Evolutionary conservation across 441 rosid genomes (phyloP).

Genomic region (Populus trichocarpa): DNA sequence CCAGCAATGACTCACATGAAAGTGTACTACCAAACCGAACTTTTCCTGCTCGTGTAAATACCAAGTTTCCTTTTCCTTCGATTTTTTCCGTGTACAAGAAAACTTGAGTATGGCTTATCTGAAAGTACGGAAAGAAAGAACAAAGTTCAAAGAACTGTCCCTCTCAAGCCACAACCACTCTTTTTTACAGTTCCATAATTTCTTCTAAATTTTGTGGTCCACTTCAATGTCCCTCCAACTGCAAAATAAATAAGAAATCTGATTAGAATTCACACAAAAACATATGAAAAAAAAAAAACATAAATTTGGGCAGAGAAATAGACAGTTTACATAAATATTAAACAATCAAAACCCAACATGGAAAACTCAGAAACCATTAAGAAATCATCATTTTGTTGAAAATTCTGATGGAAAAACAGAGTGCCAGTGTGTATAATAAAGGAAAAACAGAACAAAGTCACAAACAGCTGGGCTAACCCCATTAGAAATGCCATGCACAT

Average conservation of each 20-base stretch:
- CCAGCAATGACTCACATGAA: slow-evolving; percentile 30
- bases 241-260: slow-evolving; percentile 17
- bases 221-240: slow-evolving; percentile 19
- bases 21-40: neutral
- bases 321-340: neutral
- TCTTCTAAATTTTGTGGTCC: slow-evolving; percentile 17
- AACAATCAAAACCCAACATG: neutral
- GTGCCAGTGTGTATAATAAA: neutral
- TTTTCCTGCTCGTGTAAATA: neutral
- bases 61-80: neutral
- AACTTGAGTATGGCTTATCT: slow-evolving; percentile 6
- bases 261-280: slow-evolving; percentile 1
- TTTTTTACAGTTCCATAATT: neutral
- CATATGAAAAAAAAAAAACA: neutral
- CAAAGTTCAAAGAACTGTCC: slow-evolving; percentile 23
- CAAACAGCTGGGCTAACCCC: neutral
- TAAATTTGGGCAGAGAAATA: neutral
- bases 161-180: slow-evolving; percentile 26
- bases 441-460: neutral
- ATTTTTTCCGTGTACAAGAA: neutral
- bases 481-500: slow-evolving; percentile 15
- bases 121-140: slow-evolving; percentile 10
- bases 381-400: neutral
- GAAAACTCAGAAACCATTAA: neutral
- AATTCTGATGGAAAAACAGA: neutral